Percentiles rank a stretch among this genome's conserved stretches.
phyloP scores from a whole-genome alignment of 306 rosid genomes.

The Begonia masoniana region DNA sequence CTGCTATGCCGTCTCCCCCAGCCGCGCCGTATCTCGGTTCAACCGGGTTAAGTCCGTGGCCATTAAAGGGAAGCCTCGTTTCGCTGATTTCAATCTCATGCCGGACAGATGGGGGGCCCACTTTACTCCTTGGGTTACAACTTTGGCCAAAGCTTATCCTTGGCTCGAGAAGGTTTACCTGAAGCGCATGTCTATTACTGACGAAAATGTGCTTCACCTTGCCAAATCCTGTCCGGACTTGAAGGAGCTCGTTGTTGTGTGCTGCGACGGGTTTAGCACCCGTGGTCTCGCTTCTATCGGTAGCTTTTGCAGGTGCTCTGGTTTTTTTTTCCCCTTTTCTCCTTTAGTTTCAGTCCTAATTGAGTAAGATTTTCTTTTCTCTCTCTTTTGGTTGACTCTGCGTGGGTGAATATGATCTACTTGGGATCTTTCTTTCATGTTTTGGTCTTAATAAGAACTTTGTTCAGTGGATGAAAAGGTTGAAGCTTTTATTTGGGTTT shows the following conservation, averaged over 20 bases:
- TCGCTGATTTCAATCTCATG: constrained; percentile 81
- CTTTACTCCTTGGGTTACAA: constrained; percentile 54
- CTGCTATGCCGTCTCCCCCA: constrained; percentile 64
- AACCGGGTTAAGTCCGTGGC: constrained; percentile 34
- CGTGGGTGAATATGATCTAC: not conserved
- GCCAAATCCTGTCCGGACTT: constrained; percentile 43
- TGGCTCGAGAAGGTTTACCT: constrained; percentile 68
- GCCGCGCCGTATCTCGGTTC: constrained; percentile 50
- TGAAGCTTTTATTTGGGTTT: too few relatives aligned
- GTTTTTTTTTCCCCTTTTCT: not conserved
- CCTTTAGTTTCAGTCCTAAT: not conserved
- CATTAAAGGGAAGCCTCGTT: constrained; percentile 79
- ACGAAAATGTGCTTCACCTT: constrained; percentile 39
- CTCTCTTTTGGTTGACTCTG: not conserved
- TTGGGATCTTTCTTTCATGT: too few relatives aligned
- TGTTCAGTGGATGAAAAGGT: too few relatives aligned
- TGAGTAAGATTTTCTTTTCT: not conserved
- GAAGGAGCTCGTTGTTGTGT: constrained; percentile 59
- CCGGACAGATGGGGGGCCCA: constrained; percentile 72
- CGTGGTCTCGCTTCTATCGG: constrained; percentile 53
- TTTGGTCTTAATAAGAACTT: too few relatives aligned
- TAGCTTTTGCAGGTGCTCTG: constrained; percentile 48
- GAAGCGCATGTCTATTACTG: constrained; percentile 65
- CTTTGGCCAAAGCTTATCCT: constrained; percentile 60
- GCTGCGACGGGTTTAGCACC: constrained; percentile 76